phyloP scores from a whole-genome alignment of 345 rosid species.

The Rhodamnia argentea region DNA sequence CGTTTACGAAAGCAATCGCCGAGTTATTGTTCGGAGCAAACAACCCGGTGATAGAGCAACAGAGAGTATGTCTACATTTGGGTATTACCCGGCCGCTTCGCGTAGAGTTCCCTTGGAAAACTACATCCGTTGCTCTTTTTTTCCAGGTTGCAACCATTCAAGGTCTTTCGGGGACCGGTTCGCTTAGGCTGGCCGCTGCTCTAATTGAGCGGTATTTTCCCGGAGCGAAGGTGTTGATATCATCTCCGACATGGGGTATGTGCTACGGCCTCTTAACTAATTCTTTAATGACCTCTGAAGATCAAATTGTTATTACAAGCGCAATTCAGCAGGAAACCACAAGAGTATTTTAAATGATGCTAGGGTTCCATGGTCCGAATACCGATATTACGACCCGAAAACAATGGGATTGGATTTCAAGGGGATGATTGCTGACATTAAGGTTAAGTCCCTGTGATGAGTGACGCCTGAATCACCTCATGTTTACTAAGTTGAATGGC shows the following conservation, averaged over 20 bases:
- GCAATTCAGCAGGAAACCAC: slow-evolving; percentile 64
- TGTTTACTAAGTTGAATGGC: not conserved
- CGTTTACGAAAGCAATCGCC: slow-evolving; percentile 86
- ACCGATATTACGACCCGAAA: slow-evolving; percentile 89
- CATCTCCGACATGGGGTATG: slow-evolving; percentile 93
- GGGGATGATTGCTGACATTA: slow-evolving; percentile 89
- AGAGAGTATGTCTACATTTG: slow-evolving; percentile 40
- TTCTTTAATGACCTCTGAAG: not conserved
- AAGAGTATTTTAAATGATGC: slow-evolving; percentile 97
- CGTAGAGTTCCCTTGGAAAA: not conserved
- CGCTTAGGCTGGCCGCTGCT: slow-evolving; percentile 87
- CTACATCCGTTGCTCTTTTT: not conserved
- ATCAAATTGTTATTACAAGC: not conserved
- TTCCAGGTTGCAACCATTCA: slow-evolving; percentile 92
- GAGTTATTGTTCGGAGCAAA: slow-evolving; percentile 80
- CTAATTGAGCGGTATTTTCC: slow-evolving; percentile 88
- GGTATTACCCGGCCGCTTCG: not conserved
- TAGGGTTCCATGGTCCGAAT: slow-evolving; percentile 90
- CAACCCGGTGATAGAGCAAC: slow-evolving; percentile 56
- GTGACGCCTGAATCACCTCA: not conserved
- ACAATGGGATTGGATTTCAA: slow-evolving; percentile 97
- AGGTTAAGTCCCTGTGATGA: slow-evolving; percentile 24
- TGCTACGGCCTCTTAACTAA: not conserved
- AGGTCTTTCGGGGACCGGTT: slow-evolving; percentile 97
- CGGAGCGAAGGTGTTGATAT: slow-evolving; percentile 75